These are phyloP conservation scores for Trichoderma hamatum DNA, from an alignment of 2,329 filamentous ascomycete genomes.

Conservation along the genomic window DNA sequence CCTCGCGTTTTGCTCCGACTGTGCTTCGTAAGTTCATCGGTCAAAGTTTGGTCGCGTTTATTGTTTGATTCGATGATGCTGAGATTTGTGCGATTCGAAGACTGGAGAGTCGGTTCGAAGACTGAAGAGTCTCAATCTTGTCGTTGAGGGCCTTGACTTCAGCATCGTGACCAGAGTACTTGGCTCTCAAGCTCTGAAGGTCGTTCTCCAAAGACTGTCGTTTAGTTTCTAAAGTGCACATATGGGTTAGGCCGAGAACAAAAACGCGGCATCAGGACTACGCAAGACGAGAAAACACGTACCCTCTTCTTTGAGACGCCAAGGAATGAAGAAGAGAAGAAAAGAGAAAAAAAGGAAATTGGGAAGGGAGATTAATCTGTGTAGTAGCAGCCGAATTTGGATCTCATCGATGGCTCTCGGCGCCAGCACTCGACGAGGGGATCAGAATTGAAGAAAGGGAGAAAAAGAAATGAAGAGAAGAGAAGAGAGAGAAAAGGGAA, in stretches of 20 bases:
- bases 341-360: neutral
- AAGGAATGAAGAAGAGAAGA: neutral
- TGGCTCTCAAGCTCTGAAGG: slow-evolving; percentile 49
- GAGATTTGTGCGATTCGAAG: slow-evolving; percentile 88
- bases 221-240: slow-evolving; percentile 63
- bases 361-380: neutral
- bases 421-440: neutral
- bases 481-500: too few relatives aligned
- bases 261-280: neutral
- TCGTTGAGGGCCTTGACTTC: slow-evolving; percentile 77
- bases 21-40: slow-evolving; percentile 86
- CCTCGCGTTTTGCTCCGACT: slow-evolving; percentile 79
- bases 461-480: slow-evolving; percentile 3
- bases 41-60: slow-evolving; percentile 79
- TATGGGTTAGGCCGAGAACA: neutral
- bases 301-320: slow-evolving; percentile 84
- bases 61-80: slow-evolving; percentile 89
- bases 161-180: slow-evolving; percentile 43
- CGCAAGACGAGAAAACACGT: slow-evolving; percentile 34
- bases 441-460: neutral
- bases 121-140: slow-evolving; percentile 79
- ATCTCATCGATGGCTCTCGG: neutral
- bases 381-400: neutral
- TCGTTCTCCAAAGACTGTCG: slow-evolving; percentile 79
- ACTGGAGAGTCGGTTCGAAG: too few relatives aligned